These are phyloP conservation scores for Coemansia sp. DNA, from an alignment of 192 early-diverging fungal genomes.

Conservation along the genomic window DNA sequence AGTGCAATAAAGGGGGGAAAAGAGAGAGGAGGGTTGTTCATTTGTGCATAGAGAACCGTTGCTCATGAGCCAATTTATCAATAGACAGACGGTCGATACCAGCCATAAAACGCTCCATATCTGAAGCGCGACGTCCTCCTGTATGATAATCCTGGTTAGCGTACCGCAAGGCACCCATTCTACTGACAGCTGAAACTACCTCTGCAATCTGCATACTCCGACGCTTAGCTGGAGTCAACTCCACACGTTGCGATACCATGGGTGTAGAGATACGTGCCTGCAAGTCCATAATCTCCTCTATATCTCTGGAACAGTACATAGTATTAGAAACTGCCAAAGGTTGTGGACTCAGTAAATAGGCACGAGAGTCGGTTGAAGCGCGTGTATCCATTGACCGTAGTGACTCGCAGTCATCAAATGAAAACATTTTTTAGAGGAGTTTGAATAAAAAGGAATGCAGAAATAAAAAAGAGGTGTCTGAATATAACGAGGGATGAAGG, in stretches of 20 bases:
- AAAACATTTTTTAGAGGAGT: conserved; percentile 4
- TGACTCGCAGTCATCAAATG: conserved; percentile 19
- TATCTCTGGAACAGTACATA: conserved; percentile 9
- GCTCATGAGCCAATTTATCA: conserved; percentile 24
- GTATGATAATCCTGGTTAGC: conserved; percentile 42
- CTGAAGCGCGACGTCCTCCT: conserved; percentile 25
- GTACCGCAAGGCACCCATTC: conserved; percentile 47
- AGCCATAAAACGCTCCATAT: conserved; percentile 45
- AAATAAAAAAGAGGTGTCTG: neutral
- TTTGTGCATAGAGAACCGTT: conserved; percentile 30
- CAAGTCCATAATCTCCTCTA: conserved; percentile 27
- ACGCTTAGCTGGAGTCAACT: conserved; percentile 27
- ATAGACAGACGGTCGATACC: conserved; percentile 33
- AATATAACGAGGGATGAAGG: neutral
- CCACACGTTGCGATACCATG: conserved; percentile 40
- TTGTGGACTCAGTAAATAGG: neutral
- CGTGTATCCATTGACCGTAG: conserved; percentile 30
- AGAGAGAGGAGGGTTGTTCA: conserved; percentile 8
- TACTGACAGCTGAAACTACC: conserved; percentile 31
- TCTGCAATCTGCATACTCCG: conserved; percentile 47
- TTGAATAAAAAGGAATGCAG: neutral
- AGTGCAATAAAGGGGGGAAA: conserved; percentile 3
- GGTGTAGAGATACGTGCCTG: conserved; percentile 18
- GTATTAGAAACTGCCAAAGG: neutral
- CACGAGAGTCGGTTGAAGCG: conserved; percentile 33